Percentiles rank a stretch among this genome's conserved stretches.
These are phyloP conservation scores for Terfezia boudieri DNA, from an alignment of 495 filamentous ascomycete genomes.

Conservation along the genomic window DNA sequence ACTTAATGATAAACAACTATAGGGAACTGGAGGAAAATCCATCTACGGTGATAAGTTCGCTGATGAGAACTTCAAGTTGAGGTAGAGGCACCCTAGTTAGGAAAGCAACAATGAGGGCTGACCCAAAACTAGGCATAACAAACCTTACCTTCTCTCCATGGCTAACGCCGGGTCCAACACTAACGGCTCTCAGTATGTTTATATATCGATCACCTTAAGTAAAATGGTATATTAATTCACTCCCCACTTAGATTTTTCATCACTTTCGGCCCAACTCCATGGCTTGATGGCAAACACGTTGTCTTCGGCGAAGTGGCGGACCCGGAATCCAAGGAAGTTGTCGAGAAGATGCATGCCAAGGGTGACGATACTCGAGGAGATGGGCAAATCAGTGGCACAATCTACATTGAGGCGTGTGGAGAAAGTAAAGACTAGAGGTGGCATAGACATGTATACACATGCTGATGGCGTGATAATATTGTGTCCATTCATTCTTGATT, in stretches of 20 bases:
- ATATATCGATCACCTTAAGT: background rate
- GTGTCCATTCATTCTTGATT: too few species aligned
- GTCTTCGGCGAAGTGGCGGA: slow-evolving; percentile 64
- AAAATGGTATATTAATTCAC: background rate
- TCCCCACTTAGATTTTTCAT: slow-evolving; percentile 15
- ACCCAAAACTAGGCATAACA: slow-evolving; percentile 26
- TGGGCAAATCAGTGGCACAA: slow-evolving; percentile 20
- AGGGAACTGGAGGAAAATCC: slow-evolving; percentile 70
- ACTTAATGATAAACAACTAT: slow-evolving; percentile 12
- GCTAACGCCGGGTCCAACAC: slow-evolving; percentile 65
- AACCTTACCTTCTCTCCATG: slow-evolving; percentile 52
- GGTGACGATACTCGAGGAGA: background rate
- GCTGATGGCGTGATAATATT: too few species aligned
- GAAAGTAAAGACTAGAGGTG: too few species aligned
- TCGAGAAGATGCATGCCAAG: slow-evolving; percentile 44
- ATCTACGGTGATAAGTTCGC: slow-evolving; percentile 74
- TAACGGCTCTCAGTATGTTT: slow-evolving; percentile 10
- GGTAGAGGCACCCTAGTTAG: slow-evolving; percentile 3
- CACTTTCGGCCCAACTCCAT: slow-evolving; percentile 37
- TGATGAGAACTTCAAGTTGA: slow-evolving; percentile 54
- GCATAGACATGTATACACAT: too few species aligned
- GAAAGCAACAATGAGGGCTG: background rate
- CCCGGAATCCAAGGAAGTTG: slow-evolving; percentile 34
- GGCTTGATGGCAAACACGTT: slow-evolving; percentile 60
- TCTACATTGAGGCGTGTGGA: slow-evolving; percentile 2